Percentiles rank a stretch among this genome's conserved stretches.
Conservation (phyloP, 208 protist genomes). For the Crithidia expoeki region DNA sequence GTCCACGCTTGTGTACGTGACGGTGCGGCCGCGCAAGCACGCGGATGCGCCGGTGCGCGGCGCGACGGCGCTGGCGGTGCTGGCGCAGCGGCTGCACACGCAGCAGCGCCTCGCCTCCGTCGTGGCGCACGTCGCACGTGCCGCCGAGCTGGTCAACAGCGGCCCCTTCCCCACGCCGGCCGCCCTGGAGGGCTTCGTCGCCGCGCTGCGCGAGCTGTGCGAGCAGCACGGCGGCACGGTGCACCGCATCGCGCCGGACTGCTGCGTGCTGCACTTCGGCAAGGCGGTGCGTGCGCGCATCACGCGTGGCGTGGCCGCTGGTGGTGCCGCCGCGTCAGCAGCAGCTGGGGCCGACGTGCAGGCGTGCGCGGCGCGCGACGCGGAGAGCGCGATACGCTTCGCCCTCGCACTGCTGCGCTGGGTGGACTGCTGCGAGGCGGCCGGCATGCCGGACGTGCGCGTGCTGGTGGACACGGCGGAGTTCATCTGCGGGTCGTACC, state of each 20-base stretch:
- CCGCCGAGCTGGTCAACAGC: neutral
- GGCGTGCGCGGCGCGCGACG: conserved; percentile 8
- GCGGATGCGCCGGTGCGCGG: neutral
- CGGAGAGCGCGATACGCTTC: neutral
- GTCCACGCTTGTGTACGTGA: conserved; percentile 18
- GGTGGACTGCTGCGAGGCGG: neutral
- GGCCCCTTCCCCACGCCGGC: conserved; percentile 14
- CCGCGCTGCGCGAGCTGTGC: conserved; percentile 14
- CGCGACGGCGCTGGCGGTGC: neutral
- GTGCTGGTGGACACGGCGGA: conserved; percentile 33
- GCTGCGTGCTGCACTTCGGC: conserved; percentile 30
- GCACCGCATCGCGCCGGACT: conserved; percentile 23
- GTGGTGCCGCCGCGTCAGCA: neutral
- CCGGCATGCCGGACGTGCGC: conserved; percentile 14
- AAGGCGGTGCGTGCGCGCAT: conserved; percentile 10
- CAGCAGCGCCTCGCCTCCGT: neutral
- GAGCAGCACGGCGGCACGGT: conserved; percentile 14
- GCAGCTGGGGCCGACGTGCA: too few species aligned
- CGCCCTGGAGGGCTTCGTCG: conserved; percentile 11
- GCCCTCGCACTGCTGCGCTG: too few species aligned
- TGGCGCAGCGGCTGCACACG: neutral
- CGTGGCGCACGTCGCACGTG: neutral
- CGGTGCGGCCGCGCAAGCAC: neutral
- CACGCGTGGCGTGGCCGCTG: neutral
- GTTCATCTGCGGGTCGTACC: conserved; percentile 26